Base-by-base conservation (phyloP, 2,329 filamentous ascomycete species). In the Chaetomiaceae sp. region DNA sequence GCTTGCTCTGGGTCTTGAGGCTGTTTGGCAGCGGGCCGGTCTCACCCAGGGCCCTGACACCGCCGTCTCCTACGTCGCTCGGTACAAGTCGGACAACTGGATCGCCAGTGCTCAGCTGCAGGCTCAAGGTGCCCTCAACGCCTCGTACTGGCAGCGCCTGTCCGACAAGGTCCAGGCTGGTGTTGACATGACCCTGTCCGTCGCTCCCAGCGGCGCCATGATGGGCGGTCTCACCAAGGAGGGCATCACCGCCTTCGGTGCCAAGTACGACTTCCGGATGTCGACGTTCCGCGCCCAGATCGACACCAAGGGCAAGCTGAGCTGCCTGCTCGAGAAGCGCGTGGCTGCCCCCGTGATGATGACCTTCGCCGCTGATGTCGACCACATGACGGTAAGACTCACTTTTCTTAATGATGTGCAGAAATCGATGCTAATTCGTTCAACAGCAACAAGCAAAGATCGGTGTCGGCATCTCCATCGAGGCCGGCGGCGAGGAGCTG, bases 211-310 rank as follows among this genome's bases (percentile, higher is more conserved):
- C 51, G 82, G 81, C 48, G 81, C 83, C 59, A 75, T 89, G 72
- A 91, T 94, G 84, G 89, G 89, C 65, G 83, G 80, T 56, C 84
- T 84, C 43, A 70, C 85, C 71, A 92, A 91, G 72, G 91, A 99
- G 72, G 94, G 94, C 52, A 81, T 89, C 57, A 91, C 95, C 50
- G 90, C 91, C 51, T 81, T 97, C 65, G 94, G 92, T 66, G 89
- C 91, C 69, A 99, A 99, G 76, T 99, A 99, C 75, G 92, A 96
- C 71, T 99, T 99, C 83, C 84, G 89, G 68, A 89, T 91, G 75
- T 94, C 89, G 51, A 94, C 90, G 47, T 96, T 96, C 84, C 85
- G 92, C 61, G 94, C 92, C 40, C 94, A 99, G 76, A 82, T 97
- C 64, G 94, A 99, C 75, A 95, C 91, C 66, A 85, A 89, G 70